These are phyloP conservation scores for Tanacetum coccineum DNA, from an alignment of 129 eudicot genomes.

Conservation along the genomic window DNA sequence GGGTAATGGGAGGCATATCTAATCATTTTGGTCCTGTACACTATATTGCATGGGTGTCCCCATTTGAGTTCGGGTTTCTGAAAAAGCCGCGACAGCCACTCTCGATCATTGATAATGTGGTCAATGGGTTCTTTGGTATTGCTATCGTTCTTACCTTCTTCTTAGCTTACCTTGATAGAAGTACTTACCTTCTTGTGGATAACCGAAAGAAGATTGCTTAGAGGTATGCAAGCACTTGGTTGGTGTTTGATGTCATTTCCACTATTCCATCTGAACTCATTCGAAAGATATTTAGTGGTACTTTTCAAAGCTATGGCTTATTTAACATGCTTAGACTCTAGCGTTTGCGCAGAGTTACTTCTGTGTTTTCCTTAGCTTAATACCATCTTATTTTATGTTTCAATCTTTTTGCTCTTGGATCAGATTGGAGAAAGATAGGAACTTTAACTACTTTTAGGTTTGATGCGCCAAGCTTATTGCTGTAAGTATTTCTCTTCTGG, in stretches of 20 bases:
- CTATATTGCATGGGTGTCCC: conserved; percentile 85
- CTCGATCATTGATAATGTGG: conserved; percentile 58
- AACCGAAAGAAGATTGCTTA: too few species aligned
- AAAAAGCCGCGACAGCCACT: conserved; percentile 47
- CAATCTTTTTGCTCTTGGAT: neutral
- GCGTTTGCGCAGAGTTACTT: too few species aligned
- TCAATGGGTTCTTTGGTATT: conserved; percentile 72
- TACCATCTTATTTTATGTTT: too few species aligned
- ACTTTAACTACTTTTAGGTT: conserved; percentile 51
- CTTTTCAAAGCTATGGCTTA: too few species aligned
- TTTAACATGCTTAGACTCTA: too few species aligned
- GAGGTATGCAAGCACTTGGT: too few species aligned
- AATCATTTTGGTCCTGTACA: too few species aligned
- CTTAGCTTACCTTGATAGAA: conserved; percentile 67
- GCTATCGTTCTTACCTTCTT: conserved; percentile 84
- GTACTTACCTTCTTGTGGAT: too few species aligned
- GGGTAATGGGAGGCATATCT: conserved; percentile 78
- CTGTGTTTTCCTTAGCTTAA: too few species aligned
- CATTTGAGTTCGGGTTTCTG: conserved; percentile 76
- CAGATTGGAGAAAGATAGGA: conserved; percentile 64
- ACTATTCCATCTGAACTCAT: too few species aligned
- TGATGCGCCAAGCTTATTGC: conserved; percentile 56
- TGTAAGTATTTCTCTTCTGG: conserved; percentile 35
- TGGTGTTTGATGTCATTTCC: too few species aligned
- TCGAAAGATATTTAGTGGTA: too few species aligned